Conservation (phyloP, 192 early-diverging fungal species). For the Rhizophlyctis rosea region DNA sequence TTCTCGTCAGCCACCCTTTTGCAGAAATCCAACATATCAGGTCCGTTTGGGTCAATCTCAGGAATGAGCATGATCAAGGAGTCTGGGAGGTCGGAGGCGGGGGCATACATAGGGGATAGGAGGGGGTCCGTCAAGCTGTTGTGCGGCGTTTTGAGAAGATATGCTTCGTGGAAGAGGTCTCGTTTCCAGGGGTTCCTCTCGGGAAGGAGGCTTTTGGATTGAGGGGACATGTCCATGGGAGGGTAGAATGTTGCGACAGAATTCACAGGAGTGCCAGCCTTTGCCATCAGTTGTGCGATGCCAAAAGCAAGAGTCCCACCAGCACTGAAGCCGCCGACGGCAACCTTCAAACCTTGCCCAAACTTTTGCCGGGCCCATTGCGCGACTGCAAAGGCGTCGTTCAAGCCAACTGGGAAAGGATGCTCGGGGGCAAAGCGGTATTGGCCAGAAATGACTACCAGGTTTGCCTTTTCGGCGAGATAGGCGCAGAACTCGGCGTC, state of each 20-base stretch:
- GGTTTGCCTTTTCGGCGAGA: not conserved
- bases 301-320: constrained; percentile 12
- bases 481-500: constrained; percentile 14
- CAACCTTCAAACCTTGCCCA: not conserved
- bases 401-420: constrained; percentile 7
- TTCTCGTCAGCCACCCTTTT: not conserved
- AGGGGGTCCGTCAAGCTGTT: constrained; percentile 4
- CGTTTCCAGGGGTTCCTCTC: constrained; percentile 12
- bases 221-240: constrained; percentile 1
- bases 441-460: constrained; percentile 7
- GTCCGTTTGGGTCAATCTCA: constrained; percentile 9
- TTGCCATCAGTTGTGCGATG: not conserved
- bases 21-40: constrained; percentile 7
- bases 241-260: constrained; percentile 12
- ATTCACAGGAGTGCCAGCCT: not conserved
- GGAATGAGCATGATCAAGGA: constrained; percentile 2
- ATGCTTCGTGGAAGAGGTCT: constrained; percentile 12
- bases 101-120: constrained; percentile 12
- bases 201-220: constrained; percentile 2
- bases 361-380: not conserved
- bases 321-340: constrained; percentile 16
- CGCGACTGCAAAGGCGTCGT: constrained; percentile 7
- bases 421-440: constrained; percentile 15
- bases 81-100: not conserved
- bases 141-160: not conserved